A percentile compares a stretch with the other conserved stretches of the same genome.
Evolutionary conservation across 805 yeast genomes (phyloP).

Genomic region (Suhomyces vadensis): DNA sequence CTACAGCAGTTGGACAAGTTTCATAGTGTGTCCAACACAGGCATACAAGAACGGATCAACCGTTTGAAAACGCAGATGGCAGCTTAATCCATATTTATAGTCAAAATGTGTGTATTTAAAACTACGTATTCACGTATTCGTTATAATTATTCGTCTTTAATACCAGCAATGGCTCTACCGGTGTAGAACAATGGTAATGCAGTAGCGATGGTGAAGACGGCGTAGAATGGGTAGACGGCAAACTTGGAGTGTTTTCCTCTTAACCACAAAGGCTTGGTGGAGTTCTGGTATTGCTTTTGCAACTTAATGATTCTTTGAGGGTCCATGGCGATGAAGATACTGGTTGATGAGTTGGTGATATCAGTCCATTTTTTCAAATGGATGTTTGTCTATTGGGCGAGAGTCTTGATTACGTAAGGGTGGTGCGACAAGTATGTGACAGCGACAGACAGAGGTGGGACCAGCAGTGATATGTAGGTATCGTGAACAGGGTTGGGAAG

Average conservation of each 20-base stretch:
- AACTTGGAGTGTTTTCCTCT: constrained; percentile 55
- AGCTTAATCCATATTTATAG: neutral
- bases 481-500: neutral
- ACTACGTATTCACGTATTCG: neutral
- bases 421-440: neutral
- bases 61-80: constrained; percentile 1
- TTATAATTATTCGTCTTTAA: constrained; percentile 45
- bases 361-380: constrained; percentile 14
- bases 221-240: constrained; percentile 76
- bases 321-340: constrained; percentile 32
- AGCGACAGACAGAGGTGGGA: neutral
- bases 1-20: constrained; percentile 2
- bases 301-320: constrained; percentile 49
- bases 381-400: constrained; percentile 13
- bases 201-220: constrained; percentile 66
- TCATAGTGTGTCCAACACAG: constrained; percentile 1
- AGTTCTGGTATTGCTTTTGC: constrained; percentile 46
- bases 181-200: constrained; percentile 65
- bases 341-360: constrained; percentile 2
- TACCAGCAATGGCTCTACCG: constrained; percentile 70
- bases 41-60: neutral
- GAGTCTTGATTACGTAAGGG: neutral
- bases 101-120: neutral
- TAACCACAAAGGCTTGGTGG: constrained; percentile 46
- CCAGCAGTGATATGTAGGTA: neutral